Conservation (phyloP, 257 asterid genomes). For the Thymus mandschuricus region DNA sequence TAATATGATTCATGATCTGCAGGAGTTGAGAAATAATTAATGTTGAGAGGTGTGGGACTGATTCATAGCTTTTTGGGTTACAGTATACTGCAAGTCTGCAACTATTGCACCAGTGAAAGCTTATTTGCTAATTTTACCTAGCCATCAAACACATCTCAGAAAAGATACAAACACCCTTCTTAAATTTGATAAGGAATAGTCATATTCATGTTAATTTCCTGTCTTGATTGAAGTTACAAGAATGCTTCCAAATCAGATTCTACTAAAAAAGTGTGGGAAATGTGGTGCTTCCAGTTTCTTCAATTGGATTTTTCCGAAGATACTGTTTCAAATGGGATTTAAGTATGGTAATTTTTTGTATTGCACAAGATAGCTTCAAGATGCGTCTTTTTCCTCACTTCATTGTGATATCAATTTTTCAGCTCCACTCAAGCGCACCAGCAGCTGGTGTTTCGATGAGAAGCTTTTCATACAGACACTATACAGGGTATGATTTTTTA, state of each 20-base stretch:
- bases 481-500: conserved; percentile 59
- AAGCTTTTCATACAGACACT: conserved; percentile 73
- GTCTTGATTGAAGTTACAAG: neutral
- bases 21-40: neutral
- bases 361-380: neutral
- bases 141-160: neutral
- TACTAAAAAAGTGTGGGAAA: neutral
- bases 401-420: conserved; percentile 29
- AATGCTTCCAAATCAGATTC: neutral
- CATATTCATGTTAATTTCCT: neutral
- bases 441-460: conserved; percentile 88
- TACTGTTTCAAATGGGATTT: neutral
- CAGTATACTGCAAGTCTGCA: neutral
- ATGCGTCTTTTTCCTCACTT: conserved; percentile 22
- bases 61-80: neutral
- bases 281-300: neutral
- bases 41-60: neutral
- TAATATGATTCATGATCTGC: neutral
- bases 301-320: neutral
- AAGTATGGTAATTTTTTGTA: neutral
- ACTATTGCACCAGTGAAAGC: neutral
- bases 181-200: neutral
- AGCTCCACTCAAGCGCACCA: conserved; percentile 62
- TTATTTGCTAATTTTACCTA: neutral
- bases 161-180: neutral